A percentile compares a stretch with the other conserved stretches of the same genome.
Conservation (phyloP, 164 flowering plant species). For the Cinnamomum chago region DNA sequence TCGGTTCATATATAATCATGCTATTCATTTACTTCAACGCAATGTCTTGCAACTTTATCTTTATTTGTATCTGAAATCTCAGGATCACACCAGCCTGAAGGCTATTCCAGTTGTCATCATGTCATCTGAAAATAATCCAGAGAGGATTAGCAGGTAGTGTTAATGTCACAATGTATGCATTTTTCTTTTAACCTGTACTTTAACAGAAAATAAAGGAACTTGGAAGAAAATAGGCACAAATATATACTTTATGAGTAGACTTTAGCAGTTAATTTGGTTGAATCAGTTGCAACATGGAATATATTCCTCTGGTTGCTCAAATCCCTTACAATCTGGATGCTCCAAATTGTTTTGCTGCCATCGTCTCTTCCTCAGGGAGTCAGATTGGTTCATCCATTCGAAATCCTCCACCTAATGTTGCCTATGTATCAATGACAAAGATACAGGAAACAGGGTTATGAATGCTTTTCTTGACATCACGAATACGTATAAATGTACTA, state of each 20-base stretch:
- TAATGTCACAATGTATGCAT: neutral
- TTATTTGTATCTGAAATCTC: slow-evolving; percentile 2
- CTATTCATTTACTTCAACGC: neutral
- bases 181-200: neutral
- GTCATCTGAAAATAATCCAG: slow-evolving; percentile 25
- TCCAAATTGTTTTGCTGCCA: too few species aligned
- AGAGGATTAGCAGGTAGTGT: slow-evolving; percentile 24
- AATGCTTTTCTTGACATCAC: too few species aligned
- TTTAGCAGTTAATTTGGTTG: neutral
- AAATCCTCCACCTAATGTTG: too few species aligned
- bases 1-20: neutral
- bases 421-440: too few species aligned
- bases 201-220: neutral
- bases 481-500: too few species aligned
- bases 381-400: too few species aligned
- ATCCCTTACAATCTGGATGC: too few species aligned
- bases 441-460: too few species aligned
- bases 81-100: slow-evolving; percentile 24
- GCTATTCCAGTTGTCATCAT: slow-evolving; percentile 26
- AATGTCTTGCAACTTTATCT: neutral
- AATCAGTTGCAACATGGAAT: too few species aligned
- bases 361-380: too few species aligned
- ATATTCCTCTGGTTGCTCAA: too few species aligned
- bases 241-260: neutral
- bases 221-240: neutral